These are phyloP conservation scores for Smallanthus sonchifolius DNA, from an alignment of 129 eudicot species.

Conservation along the genomic window DNA sequence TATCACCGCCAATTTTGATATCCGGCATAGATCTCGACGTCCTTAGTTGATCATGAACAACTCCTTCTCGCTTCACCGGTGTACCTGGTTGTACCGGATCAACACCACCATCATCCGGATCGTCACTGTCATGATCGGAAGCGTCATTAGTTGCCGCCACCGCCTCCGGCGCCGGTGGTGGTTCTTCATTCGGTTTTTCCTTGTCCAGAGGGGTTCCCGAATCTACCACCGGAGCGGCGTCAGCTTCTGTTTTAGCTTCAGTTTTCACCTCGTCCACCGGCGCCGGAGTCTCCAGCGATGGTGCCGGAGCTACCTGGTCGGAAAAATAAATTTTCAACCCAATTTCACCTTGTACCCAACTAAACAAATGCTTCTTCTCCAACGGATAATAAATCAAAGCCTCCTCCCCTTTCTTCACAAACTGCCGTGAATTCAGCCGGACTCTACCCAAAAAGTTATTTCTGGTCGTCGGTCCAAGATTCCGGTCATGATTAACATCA, in stretches of 20 bases:
- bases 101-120: not conserved
- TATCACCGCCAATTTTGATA: slow-evolving; percentile 37
- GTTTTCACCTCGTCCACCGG: slow-evolving; percentile 24
- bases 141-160: slow-evolving; percentile 11
- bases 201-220: not conserved
- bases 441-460: slow-evolving; percentile 80
- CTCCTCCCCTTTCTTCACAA: slow-evolving; percentile 90
- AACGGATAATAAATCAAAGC: slow-evolving; percentile 73
- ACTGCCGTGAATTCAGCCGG: slow-evolving; percentile 61
- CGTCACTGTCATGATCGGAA: slow-evolving; percentile 9
- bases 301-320: slow-evolving; percentile 39
- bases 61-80: slow-evolving; percentile 7
- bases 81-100: slow-evolving; percentile 20
- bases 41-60: slow-evolving; percentile 47
- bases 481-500: slow-evolving; percentile 65
- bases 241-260: slow-evolving; percentile 20
- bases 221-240: not conserved
- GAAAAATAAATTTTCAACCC: slow-evolving; percentile 68
- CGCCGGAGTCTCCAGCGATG: not conserved
- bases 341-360: slow-evolving; percentile 84
- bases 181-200: slow-evolving; percentile 21
- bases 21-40: slow-evolving; percentile 63
- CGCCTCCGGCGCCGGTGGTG: slow-evolving; percentile 8
- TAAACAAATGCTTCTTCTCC: slow-evolving; percentile 64
- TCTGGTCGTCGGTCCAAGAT: slow-evolving; percentile 69